phyloP scores from a whole-genome alignment of 495 filamentous ascomycete species.

The Neurospora sublineolata region DNA sequence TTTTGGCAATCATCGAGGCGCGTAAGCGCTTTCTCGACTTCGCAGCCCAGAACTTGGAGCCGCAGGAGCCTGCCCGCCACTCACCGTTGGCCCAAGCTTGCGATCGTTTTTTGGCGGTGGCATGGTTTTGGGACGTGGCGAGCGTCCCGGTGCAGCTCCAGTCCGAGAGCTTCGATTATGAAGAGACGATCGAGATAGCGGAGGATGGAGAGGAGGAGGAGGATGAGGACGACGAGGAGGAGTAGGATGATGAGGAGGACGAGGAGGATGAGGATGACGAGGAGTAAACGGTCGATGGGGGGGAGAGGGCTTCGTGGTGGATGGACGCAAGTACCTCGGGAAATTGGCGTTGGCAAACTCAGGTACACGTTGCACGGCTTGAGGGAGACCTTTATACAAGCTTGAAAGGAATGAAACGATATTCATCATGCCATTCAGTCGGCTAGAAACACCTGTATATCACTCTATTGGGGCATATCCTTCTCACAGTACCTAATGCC shows the following conservation, averaged over 20 bases:
- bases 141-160: background rate
- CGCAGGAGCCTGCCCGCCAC: background rate
- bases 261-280: background rate
- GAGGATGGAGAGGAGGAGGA: background rate
- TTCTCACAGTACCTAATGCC: background rate
- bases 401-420: background rate
- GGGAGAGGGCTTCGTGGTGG: background rate
- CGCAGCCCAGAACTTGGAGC: background rate
- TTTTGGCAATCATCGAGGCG: background rate
- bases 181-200: background rate
- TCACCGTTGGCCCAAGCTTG: background rate
- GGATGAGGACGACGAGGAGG: background rate
- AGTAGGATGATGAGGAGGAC: background rate
- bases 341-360: background rate
- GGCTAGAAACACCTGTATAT: background rate
- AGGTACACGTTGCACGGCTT: background rate
- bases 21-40: conserved; percentile 1
- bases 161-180: background rate
- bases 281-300: background rate
- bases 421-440: background rate
- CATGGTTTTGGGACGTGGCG: background rate
- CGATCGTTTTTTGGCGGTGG: background rate
- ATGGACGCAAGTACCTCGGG: background rate
- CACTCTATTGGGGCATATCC: background rate
- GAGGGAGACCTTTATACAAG: background rate